Percentiles rank a stretch among this genome's conserved stretches.
Conservation (phyloP, 345 rosid species). For the Heritiera littoralis region DNA sequence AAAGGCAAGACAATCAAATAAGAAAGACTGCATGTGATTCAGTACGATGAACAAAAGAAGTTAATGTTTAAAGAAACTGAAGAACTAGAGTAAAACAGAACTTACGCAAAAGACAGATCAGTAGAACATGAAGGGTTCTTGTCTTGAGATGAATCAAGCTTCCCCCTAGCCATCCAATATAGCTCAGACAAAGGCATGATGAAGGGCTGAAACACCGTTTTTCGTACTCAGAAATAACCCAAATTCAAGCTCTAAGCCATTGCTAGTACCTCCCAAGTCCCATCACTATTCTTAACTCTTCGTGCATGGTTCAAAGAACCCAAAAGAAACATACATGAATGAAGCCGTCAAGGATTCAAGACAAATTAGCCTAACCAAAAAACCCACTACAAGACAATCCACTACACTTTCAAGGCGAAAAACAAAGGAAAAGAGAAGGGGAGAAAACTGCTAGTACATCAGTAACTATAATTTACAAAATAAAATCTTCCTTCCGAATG, state of each 20-base stretch:
- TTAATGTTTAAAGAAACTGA: neutral
- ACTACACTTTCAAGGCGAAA: neutral
- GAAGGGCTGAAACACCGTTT: constrained; percentile 4
- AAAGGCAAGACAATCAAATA: constrained; percentile 1
- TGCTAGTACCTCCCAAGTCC: constrained; percentile 23
- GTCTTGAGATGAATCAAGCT: constrained; percentile 48
- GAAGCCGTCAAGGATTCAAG: constrained; percentile 34
- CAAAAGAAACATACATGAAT: constrained; percentile 22
- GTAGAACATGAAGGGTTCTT: constrained; percentile 37
- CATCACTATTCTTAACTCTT: constrained; percentile 11
- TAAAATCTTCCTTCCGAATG: neutral
- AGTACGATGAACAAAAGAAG: neutral
- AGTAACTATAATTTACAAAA: constrained; percentile 6
- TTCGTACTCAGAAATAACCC: constrained; percentile 24
- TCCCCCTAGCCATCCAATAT: constrained; percentile 40
- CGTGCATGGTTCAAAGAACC: constrained; percentile 31
- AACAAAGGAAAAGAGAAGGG: neutral
- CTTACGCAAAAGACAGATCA: constrained; percentile 58
- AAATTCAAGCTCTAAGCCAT: constrained; percentile 28
- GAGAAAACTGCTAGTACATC: neutral
- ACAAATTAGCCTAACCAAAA: constrained; percentile 23
- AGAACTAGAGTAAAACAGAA: constrained; percentile 21
- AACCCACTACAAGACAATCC: constrained; percentile 26
- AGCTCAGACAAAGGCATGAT: constrained; percentile 91
- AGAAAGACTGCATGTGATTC: constrained; percentile 5